Base-by-base conservation (phyloP, 495 filamentous ascomycete genomes). In the Podospora pseudoanserina region DNA sequence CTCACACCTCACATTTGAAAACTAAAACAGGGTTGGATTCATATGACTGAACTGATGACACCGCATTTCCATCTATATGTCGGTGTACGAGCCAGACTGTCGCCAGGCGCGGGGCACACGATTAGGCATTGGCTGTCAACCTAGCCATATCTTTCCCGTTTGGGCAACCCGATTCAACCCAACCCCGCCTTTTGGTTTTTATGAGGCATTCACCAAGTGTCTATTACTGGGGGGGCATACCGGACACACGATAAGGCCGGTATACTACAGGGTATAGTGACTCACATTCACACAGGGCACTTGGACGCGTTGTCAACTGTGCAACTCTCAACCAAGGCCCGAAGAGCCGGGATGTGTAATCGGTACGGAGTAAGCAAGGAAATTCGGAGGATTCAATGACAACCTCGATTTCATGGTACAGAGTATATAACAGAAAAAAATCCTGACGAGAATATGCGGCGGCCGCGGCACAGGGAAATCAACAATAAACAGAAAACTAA, bases 361-460 rank as follows among this genome's bases (percentile, higher is more conserved):
- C 6, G 26, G 27, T 23, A 23, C 23, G 1, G 23, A 23, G 23
- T 61, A 61, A 61, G 59, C 59, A 61, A 61, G 59, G 59, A 61
- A 32, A 61, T 61, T 27, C 59, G 59, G 27, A 61, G 26, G 59
- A 28, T 61, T 61, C 27, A 18, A 13, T 61, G 26, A 59, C 26
- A 13, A 61, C 19, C 6, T 61, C 16, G 13, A 5, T 61, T 28
- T 28, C 27, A 30, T 18, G 27, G 16, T 18, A n/a, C 16, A 28
- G 16, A 28, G 23, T 26, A 23, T 34, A 30, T 7, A 9, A n/a
- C 5, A 61, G 27, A 61, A 32, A 13, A 49, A 49, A 49, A 49
- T 49, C 18, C 39, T 49, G 39, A 49, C 39, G 39, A 16, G 39
- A 49, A 49, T 49, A 49, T 49, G 39, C 39, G 39, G 39, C 39